Evolutionary conservation across 1,284 basidiomycete species (phyloP), one percentile per base, ranked within the genome.

Genomic region (Apiotrichum veenhuisii): DNA sequence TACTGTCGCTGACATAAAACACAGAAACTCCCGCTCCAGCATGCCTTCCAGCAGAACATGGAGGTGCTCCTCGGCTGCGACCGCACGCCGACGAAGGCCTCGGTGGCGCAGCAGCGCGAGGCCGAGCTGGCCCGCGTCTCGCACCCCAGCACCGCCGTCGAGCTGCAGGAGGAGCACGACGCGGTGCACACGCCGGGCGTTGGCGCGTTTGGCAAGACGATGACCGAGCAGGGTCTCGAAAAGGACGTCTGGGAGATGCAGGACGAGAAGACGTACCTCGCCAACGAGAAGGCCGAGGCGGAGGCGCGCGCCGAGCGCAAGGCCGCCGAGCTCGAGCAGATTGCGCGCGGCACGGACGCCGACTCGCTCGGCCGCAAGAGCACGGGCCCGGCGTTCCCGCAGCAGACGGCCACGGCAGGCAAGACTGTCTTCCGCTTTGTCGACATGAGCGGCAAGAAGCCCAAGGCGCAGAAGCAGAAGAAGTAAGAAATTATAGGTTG

Each of bases 221-320:
- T 14, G 55, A 62, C 11, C 38, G 25, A 27, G 26, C 3, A 57
- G 40, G 65, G 71, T 50, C 50, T 73, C 25, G 70, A 75, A 52
- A 52, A 64, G 20, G 68, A 65, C 25, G 70, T 66, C 3, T 77
- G 72, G 70, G 74, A 76, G 59, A 75, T 72, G 61, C 53, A 71
- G 43, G 43, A 36, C 50, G 60, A 62, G 56, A 66, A 67, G n/a
- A 59, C 62, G 26, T 61, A 66, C 11, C 55, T 62, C 1, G 59
- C 61, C 33, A 54, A 59, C 34, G 33, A 42, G 22, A 50, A 37
- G 42, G 61, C 57, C 30, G 42, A 48, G 5, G 58, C 34, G n/a
- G 58, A 62, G 49, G 63, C 59, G 11, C 30, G 20, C 25, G 47
- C 26, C 20, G 34, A 34, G 7, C 23, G 43, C 20, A 53, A 53